Evolutionary conservation across 2,329 filamentous ascomycete genomes (phyloP), one percentile per base, ranked within the genome.

Genomic region (Magnaporthiopsis incrustans): DNA sequence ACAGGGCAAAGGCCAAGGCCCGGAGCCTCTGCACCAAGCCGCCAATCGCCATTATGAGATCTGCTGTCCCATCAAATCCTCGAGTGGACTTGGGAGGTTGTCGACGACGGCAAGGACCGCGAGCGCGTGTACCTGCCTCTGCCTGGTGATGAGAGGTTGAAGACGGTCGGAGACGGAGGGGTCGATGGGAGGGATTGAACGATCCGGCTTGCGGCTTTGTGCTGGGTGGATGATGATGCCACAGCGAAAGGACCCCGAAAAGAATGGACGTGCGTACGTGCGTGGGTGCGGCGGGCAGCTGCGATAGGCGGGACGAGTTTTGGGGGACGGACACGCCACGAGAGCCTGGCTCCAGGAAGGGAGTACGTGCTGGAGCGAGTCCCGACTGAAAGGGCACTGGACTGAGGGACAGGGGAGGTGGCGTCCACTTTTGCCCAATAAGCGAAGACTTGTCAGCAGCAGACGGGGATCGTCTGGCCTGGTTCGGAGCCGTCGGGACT

Each of bases 1-100:
- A 77, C 56, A 71, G 61, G 32, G 70, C 68, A 26, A 70, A 38
- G 8, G 63, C 57, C 25, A 75, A 63, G 30, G 63, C 64, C 59
- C 69, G 71, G 14, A 67, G 44, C 60, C 70, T 68, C 44, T 67
- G 65, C 66, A 66, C 68, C 58, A 69, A 35, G 26, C 68, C 35
- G 60, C 38, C 35, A 44, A 53, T 66, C 30, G 63, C 68, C 44
- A 65, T 66, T 53, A 70, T 71, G 62, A 67, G 67, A 50, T 61
- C 60, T 64, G 38, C 66, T n/a, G 18, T 63, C 59, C 61, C 61
- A 62, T 56, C 53, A 33, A 57, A 22, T n/a, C 26, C 27, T 57
- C 27, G 27, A 5, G 27, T 57, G 44, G 44, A n/a, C 33, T 25
- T 4, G n/a, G 35, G 59, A 50, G 26, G 35, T 6, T 60, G 35